These are phyloP conservation scores for Schoenoplectus tabernaemontani DNA, from an alignment of 202 grass and related monocot genomes.

Conservation along the genomic window DNA sequence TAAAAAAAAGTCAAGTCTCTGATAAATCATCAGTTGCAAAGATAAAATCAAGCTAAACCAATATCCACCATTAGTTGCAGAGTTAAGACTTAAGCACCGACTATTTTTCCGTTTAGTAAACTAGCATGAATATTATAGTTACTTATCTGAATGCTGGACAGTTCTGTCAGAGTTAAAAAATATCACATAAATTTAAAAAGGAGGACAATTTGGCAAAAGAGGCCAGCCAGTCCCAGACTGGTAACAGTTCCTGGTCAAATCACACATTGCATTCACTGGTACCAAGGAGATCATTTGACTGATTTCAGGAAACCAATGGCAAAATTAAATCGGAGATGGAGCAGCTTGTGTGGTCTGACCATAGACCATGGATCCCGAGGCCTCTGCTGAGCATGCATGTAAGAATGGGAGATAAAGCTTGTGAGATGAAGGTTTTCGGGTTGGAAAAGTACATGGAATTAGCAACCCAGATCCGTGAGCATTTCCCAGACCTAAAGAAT, in stretches of 20 bases:
- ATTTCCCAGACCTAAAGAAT: slow-evolving; percentile 34
- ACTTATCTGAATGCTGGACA: not conserved
- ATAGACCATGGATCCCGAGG: slow-evolving; percentile 46
- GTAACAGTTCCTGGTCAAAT: not conserved
- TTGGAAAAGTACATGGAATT: slow-evolving; percentile 67
- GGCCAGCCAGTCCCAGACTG: not conserved
- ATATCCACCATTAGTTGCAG: not conserved
- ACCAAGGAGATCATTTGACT: not conserved
- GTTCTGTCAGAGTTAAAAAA: not conserved
- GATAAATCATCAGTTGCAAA: not conserved
- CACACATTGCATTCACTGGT: not conserved
- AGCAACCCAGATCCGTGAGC: slow-evolving; percentile 23
- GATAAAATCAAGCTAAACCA: not conserved
- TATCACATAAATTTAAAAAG: not conserved
- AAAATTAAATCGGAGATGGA: slow-evolving; percentile 34
- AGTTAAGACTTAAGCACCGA: not conserved
- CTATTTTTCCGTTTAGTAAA: not conserved
- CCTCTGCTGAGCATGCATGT: slow-evolving; percentile 62
- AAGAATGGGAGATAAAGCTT: slow-evolving; percentile 77
- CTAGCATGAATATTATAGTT: not conserved
- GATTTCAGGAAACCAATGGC: slow-evolving; percentile 20
- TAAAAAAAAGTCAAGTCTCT: not conserved
- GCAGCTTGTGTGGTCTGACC: slow-evolving; percentile 45
- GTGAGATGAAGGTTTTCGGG: slow-evolving; percentile 47
- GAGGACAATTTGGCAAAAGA: not conserved